These are phyloP conservation scores for Scutellaria baicalensis DNA, from an alignment of 257 asterid species.

Conservation along the genomic window DNA sequence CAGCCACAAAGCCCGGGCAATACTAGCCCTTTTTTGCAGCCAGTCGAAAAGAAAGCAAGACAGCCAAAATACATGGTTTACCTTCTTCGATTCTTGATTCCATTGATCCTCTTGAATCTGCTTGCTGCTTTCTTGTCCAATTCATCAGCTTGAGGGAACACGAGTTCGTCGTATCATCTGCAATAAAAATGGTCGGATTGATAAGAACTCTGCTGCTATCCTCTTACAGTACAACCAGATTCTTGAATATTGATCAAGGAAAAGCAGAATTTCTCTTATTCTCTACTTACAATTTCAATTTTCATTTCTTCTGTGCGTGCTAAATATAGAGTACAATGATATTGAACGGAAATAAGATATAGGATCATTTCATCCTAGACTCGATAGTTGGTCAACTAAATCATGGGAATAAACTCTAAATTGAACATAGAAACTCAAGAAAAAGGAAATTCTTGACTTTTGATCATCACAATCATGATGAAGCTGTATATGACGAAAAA, in stretches of 20 bases:
- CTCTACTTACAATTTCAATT: too few relatives aligned
- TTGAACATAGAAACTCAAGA: neutral
- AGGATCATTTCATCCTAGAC: neutral
- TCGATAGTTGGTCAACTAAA: neutral
- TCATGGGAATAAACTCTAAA: neutral
- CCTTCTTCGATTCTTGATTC: slow-evolving; percentile 61
- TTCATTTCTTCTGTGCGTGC: too few relatives aligned
- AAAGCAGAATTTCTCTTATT: too few relatives aligned
- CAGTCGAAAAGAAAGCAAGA: slow-evolving; percentile 41
- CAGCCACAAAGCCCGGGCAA: slow-evolving; percentile 48
- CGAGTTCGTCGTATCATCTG: neutral
- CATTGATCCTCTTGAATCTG: slow-evolving; percentile 50
- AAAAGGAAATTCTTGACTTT: neutral
- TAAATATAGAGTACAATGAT: too few relatives aligned
- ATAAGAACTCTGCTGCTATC: neutral
- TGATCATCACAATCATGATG: neutral
- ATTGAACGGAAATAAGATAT: too few relatives aligned
- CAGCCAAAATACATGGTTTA: slow-evolving; percentile 38
- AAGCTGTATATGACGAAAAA: neutral
- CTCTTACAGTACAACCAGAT: too few relatives aligned
- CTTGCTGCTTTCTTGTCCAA: slow-evolving; percentile 52
- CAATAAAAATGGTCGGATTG: neutral
- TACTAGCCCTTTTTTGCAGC: slow-evolving; percentile 46
- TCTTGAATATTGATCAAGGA: too few relatives aligned
- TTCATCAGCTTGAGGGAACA: slow-evolving; percentile 30